Percentiles rank a stretch among this genome's conserved stretches.
phyloP scores from a whole-genome alignment of 139 green algal genomes.

The Tetraselmis chui region DNA sequence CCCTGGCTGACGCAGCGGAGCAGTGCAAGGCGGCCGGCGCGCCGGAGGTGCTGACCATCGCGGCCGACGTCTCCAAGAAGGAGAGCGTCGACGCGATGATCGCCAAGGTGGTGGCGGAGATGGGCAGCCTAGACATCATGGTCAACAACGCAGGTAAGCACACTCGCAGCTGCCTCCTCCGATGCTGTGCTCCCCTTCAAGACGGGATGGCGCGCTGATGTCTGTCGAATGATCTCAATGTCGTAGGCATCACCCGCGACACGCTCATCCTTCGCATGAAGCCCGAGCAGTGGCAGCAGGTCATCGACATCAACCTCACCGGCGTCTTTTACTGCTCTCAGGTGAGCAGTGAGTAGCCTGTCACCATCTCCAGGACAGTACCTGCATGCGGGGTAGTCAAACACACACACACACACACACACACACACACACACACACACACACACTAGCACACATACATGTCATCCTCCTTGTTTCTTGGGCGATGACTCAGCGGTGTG shows the following conservation, averaged over 20 bases:
- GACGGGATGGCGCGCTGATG: slow-evolving; percentile 12
- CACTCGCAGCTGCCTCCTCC: not conserved
- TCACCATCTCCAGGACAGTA: not conserved
- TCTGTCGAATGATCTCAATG: not conserved
- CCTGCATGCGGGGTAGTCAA: not conserved
- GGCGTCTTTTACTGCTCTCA: slow-evolving; percentile 89
- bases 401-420: too few relatives aligned
- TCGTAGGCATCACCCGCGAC: slow-evolving; percentile 87
- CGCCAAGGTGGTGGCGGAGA: slow-evolving; percentile 65
- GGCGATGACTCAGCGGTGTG: not conserved
- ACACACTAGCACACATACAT: not conserved
- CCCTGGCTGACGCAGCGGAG: not conserved
- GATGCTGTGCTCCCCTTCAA: not conserved
- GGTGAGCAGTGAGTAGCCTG: slow-evolving; percentile 26
- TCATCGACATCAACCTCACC: slow-evolving; percentile 95
- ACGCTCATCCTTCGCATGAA: slow-evolving; percentile 99
- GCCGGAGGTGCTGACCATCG: not conserved
- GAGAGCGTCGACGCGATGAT: slow-evolving; percentile 46
- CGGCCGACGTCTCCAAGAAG: not conserved
- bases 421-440: not conserved
- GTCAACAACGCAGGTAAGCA: slow-evolving; percentile 93
- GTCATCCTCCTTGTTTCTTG: not conserved
- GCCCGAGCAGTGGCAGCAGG: slow-evolving; percentile 88
- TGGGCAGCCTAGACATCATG: slow-evolving; percentile 90
- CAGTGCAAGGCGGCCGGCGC: not conserved